Percentiles rank a stretch among this genome's conserved stretches.
phyloP scores from a whole-genome alignment of 192 early-diverging fungal genomes.

The Jimgerdemannia flammicorona region DNA sequence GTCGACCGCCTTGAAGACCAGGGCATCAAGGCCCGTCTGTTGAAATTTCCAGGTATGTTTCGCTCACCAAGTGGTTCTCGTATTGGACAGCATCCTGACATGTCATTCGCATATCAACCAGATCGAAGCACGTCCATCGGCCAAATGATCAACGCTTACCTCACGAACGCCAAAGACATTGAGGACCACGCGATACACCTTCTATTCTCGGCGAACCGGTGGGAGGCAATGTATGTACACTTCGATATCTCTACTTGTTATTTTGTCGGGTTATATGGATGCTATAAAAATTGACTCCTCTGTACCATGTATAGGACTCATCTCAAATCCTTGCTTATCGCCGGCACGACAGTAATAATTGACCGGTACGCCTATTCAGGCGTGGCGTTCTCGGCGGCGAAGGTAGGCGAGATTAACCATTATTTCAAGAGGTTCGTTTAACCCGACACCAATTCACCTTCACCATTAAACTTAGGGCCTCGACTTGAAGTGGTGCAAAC shows the following conservation, averaged over 20 bases:
- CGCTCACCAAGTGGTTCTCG: neutral
- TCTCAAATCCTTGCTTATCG: constrained; percentile 55
- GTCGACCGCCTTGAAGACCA: constrained; percentile 47
- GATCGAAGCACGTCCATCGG: constrained; percentile 94
- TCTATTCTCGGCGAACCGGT: constrained; percentile 95
- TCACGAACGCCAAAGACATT: constrained; percentile 63
- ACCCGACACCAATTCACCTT: no score
- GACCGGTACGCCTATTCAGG: constrained; percentile 98
- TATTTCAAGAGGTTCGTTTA: neutral
- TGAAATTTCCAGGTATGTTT: constrained; percentile 79
- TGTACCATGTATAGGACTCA: constrained; percentile 29
- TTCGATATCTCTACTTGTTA: neutral
- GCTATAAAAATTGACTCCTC: neutral
- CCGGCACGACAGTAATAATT: constrained; percentile 76
- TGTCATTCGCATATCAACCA: neutral
- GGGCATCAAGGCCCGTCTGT: constrained; percentile 46
- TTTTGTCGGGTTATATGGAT: neutral
- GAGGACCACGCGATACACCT: constrained; percentile 86
- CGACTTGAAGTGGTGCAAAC: constrained; percentile 84
- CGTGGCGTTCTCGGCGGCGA: constrained; percentile 87
- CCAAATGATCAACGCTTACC: constrained; percentile 82
- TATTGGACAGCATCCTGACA: neutral
- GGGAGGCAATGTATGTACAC: constrained; percentile 74
- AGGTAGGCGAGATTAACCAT: constrained; percentile 41
- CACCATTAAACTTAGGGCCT: constrained; percentile 45